Percentiles rank a stretch among this genome's conserved stretches.
phyloP scores from a whole-genome alignment of 306 rosid genomes.

The Psophocarpus tetragonolobus region DNA sequence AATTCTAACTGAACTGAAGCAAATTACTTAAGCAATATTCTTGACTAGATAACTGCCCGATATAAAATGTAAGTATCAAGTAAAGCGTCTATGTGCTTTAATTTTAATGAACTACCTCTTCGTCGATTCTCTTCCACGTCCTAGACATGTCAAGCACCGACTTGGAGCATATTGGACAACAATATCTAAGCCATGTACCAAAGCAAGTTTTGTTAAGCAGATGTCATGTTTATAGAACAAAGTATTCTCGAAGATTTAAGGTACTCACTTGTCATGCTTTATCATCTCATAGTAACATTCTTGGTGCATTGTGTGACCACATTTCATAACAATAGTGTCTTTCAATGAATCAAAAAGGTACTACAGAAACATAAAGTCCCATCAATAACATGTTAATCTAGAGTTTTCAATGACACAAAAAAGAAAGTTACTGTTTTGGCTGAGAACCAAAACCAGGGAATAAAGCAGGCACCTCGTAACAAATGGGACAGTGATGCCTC shows the following conservation, averaged over 20 bases:
- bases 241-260: neutral
- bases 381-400: neutral
- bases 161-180: slow-evolving; percentile 91
- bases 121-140: slow-evolving; percentile 80
- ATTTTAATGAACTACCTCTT: slow-evolving; percentile 62
- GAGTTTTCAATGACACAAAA: neutral
- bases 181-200: slow-evolving; percentile 51
- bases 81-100: neutral
- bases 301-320: slow-evolving; percentile 90
- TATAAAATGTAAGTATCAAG: slow-evolving; percentile 2
- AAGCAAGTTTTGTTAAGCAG: slow-evolving; percentile 17
- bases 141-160: slow-evolving; percentile 80
- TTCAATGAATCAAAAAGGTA: slow-evolving; percentile 82
- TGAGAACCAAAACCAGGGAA: neutral
- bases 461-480: slow-evolving; percentile 72
- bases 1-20: neutral
- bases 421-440: slow-evolving; percentile 1
- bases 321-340: slow-evolving; percentile 76
- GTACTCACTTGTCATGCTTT: slow-evolving; percentile 68
- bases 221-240: neutral
- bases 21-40: neutral
- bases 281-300: slow-evolving; percentile 82
- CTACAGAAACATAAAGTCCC: slow-evolving; percentile 46
- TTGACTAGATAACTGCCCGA: neutral
- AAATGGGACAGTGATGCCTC: slow-evolving; percentile 93